phyloP scores from a whole-genome alignment of 352 stramenopile genomes.

The Phytophthora meadii region DNA sequence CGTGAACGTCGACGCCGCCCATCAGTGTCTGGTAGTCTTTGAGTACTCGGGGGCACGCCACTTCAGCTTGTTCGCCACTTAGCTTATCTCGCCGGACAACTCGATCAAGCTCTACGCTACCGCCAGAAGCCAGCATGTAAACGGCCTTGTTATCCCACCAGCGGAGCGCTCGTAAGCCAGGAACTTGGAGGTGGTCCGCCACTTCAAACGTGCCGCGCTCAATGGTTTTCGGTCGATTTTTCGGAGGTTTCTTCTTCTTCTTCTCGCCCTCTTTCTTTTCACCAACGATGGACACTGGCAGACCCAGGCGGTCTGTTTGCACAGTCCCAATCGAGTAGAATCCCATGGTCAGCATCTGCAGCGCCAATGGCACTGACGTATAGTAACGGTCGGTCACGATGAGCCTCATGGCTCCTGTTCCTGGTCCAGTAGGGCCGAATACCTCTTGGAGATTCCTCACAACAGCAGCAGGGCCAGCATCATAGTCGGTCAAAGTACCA shows the following conservation, averaged over 20 bases:
- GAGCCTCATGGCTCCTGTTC: constrained; percentile 6
- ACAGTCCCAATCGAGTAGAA: constrained; percentile 26
- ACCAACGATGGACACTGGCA: neutral
- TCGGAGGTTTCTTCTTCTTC: constrained; percentile 9
- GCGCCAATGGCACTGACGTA: constrained; percentile 3
- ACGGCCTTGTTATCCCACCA: constrained; percentile 17
- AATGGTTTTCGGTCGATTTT: constrained; percentile 11
- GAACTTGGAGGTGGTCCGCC: neutral
- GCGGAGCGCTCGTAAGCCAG: neutral
- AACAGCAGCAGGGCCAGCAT: neutral
- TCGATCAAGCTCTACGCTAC: constrained; percentile 2
- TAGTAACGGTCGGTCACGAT: constrained; percentile 22
- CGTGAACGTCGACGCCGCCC: no score
- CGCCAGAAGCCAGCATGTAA: constrained; percentile 6
- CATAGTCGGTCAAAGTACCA: neutral
- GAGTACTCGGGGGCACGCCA: constrained; percentile 3
- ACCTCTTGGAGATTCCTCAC: constrained; percentile 20
- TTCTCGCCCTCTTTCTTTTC: constrained; percentile 6
- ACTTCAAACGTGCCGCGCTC: constrained; percentile 6
- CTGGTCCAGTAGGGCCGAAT: neutral
- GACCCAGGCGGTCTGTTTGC: constrained; percentile 5
- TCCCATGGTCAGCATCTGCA: constrained; percentile 20
- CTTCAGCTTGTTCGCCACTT: constrained; percentile 7
- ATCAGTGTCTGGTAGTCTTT: constrained; percentile 15
- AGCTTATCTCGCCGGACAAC: constrained; percentile 4